Conservation (phyloP, 1,284 basidiomycete species). For the Termitomyces sp. region DNA sequence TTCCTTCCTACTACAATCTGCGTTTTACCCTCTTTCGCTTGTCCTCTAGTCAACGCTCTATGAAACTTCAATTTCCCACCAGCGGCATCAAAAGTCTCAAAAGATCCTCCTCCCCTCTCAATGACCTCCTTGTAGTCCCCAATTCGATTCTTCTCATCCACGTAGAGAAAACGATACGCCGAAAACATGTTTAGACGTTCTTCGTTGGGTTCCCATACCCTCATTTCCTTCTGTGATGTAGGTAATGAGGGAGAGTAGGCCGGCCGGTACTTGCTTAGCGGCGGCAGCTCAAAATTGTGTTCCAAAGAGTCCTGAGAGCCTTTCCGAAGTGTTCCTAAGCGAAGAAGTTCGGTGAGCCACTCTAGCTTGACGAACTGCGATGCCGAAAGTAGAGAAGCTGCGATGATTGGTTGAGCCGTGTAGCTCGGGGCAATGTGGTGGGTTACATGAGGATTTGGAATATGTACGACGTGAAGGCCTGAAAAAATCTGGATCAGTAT, state of each 20-base stretch:
- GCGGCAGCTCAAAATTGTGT: conserved; percentile 42
- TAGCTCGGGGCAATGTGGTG: conserved; percentile 56
- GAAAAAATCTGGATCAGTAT: background rate
- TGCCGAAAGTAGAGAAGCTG: conserved; percentile 50
- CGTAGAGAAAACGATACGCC: conserved; percentile 50
- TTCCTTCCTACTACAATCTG: conserved; percentile 50
- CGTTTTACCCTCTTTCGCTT: conserved; percentile 41
- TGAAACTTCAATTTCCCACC: conserved; percentile 45
- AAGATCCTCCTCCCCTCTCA: conserved; percentile 47
- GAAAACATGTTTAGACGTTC: conserved; percentile 49
- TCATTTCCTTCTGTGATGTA: conserved; percentile 41
- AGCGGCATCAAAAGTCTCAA: conserved; percentile 52
- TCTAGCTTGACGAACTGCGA: conserved; percentile 55
- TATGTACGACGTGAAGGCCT: conserved; percentile 53
- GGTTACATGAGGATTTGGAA: conserved; percentile 41
- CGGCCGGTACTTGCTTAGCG: conserved; percentile 51
- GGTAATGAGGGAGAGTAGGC: conserved; percentile 45
- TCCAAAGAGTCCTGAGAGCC: conserved; percentile 41
- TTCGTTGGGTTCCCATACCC: conserved; percentile 62
- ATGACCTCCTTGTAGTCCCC: conserved; percentile 47
- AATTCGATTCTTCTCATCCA: conserved; percentile 49
- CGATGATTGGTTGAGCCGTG: conserved; percentile 41
- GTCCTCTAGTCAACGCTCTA: conserved; percentile 44
- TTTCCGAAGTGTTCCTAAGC: conserved; percentile 35
- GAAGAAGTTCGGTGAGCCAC: conserved; percentile 57